Evolutionary conservation across 352 stramenopile genomes (phyloP), one percentile per base, ranked within the genome.

Genomic region (Pythium scleroteichum): DNA sequence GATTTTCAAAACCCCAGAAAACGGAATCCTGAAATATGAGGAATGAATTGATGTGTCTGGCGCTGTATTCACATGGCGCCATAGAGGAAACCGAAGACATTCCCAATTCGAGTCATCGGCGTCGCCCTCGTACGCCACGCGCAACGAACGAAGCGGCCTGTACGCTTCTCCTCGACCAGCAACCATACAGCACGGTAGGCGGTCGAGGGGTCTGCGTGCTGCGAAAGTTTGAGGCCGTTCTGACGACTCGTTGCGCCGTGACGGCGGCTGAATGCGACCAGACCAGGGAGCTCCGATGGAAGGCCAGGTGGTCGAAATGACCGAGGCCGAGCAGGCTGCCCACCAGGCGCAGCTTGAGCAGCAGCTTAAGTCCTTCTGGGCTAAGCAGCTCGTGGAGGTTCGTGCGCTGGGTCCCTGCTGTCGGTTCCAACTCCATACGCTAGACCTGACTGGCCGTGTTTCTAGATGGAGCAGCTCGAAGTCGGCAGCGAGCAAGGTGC

Each of bases 351-450:
- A 95, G 66, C 88, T 95, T 72, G 83, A 95, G 71, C 81, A 92
- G 70, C 85, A 95, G 69, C 83, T 95, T 59, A 93, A 93, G 73
- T 76, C 85, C 6, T 99, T 98, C 63, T 99, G 96, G 96, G 79
- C 79, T 26, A 93, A 96, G 55, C 92, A 98, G 69, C 64, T 97
- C 19, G 63, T 91, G 13, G 76, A 95, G 75, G 76, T 86, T 47
- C n/a, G 71, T 52, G 46, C 9, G 40, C 6, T 16, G 13, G 38
- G 13, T 5, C 17, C 38, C 14, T n/a, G 6, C 38, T 20, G 13
- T 4, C 14, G 20, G 6, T 42, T 42, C 14, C 10, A 35, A 32
- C 17, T 24, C 26, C 17, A 14, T 10, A 3, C 17, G 2, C 0
- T 27, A 42, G 10, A 26, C 47, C 32, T 29, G 32, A 54, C 32